phyloP scores from a whole-genome alignment of 495 filamentous ascomycete genomes.

The Penicillium flavigenum region DNA sequence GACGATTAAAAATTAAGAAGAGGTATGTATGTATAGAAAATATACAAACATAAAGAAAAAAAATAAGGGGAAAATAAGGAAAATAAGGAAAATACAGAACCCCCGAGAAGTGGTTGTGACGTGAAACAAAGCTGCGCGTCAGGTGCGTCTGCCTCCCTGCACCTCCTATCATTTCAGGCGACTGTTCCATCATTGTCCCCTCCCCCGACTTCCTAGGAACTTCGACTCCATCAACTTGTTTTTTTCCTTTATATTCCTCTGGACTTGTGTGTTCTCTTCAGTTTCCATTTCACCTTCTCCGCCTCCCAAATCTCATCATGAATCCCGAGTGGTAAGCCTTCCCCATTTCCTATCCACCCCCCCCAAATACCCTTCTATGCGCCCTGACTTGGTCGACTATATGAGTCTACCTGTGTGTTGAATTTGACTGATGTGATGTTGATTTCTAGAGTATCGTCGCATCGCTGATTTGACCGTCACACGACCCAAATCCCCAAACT shows the following conservation, averaged over 20 bases:
- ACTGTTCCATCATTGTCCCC: slow-evolving; percentile 21
- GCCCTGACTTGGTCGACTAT: slow-evolving; percentile 4
- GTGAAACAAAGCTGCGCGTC: slow-evolving; percentile 37
- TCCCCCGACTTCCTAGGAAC: slow-evolving; percentile 13
- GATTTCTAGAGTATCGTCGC: slow-evolving; percentile 24
- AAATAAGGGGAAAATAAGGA: too few species aligned
- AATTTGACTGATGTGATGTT: slow-evolving; percentile 12
- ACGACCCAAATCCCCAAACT: slow-evolving; percentile 11
- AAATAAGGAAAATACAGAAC: background rate
- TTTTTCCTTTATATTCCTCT: slow-evolving; percentile 5
- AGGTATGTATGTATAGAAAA: background rate
- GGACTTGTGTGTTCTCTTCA: background rate
- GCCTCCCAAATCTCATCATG: slow-evolving; percentile 56
- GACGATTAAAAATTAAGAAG: background rate
- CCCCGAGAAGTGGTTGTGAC: slow-evolving; percentile 15
- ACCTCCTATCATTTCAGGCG: slow-evolving; percentile 41
- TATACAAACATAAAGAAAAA: background rate
- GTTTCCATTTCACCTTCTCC: background rate
- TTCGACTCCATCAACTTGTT: slow-evolving; percentile 9
- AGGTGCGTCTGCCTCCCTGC: slow-evolving; percentile 33
- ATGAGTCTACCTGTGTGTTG: background rate
- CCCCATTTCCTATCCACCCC: slow-evolving; percentile 16
- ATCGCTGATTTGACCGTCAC: slow-evolving; percentile 3
- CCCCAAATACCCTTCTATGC: slow-evolving; percentile 11
- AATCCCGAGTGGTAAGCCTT: slow-evolving; percentile 89